phyloP scores from a whole-genome alignment of 164 flowering plant species.

The Aristolochia fimbriata region DNA sequence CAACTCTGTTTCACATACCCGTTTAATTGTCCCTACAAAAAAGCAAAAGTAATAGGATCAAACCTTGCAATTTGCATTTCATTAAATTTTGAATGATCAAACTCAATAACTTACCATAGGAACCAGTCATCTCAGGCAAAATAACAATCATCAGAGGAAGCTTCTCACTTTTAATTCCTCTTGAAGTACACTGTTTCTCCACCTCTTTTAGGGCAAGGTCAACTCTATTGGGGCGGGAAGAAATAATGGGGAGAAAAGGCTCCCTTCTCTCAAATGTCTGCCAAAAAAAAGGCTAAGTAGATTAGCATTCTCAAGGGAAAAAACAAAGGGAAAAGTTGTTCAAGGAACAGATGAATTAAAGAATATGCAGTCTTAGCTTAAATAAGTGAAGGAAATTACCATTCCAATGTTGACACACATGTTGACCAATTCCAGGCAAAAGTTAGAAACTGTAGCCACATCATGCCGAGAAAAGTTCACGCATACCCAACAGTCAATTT shows the following conservation, averaged over 20 bases:
- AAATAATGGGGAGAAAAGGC: slow-evolving; percentile 32
- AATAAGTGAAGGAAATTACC: slow-evolving; percentile 28
- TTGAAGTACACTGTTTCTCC: slow-evolving; percentile 10
- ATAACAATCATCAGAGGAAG: slow-evolving; percentile 66
- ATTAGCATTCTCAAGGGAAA: too few relatives aligned
- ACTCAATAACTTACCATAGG: slow-evolving; percentile 45
- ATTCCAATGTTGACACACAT: slow-evolving; percentile 74
- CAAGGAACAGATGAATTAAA: not conserved
- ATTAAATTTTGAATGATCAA: not conserved
- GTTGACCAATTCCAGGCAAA: slow-evolving; percentile 30
- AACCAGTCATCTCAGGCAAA: slow-evolving; percentile 59
- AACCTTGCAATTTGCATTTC: not conserved
- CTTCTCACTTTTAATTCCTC: slow-evolving; percentile 7
- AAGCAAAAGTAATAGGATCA: too few relatives aligned
- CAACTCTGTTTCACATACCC: slow-evolving; percentile 27
- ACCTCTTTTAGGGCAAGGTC: slow-evolving; percentile 38
- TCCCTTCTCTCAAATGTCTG: slow-evolving; percentile 3
- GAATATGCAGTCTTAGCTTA: not conserved
- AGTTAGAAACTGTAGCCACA: slow-evolving; percentile 8
- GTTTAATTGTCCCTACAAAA: slow-evolving; percentile 18
- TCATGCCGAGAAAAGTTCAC: slow-evolving; percentile 39
- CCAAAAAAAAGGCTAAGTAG: not conserved
- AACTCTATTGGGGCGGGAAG: slow-evolving; percentile 22
- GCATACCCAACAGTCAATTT: slow-evolving; percentile 48
- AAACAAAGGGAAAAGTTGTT: not conserved